Conservation (phyloP, 805 yeast species). For the Candida ovalis region DNA sequence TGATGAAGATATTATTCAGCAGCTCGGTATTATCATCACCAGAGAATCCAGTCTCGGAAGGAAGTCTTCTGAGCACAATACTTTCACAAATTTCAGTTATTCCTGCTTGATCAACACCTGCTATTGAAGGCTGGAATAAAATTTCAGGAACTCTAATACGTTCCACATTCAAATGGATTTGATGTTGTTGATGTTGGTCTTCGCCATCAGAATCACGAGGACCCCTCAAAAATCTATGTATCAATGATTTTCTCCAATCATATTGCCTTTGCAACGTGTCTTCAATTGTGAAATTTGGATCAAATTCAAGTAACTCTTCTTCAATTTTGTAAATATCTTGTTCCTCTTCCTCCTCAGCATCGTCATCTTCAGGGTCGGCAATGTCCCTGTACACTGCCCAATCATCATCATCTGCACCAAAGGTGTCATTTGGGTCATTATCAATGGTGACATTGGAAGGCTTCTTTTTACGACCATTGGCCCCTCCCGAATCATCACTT, state of each 20-base stretch:
- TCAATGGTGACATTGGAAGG: conserved; percentile 66
- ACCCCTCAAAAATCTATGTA: conserved; percentile 87
- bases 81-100: conserved; percentile 73
- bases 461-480: conserved; percentile 37
- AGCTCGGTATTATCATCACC: conserved; percentile 49
- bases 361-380: conserved; percentile 71
- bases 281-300: conserved; percentile 81
- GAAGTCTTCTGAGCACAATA: conserved; percentile 56
- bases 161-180: conserved; percentile 86
- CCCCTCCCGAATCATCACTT: conserved; percentile 42
- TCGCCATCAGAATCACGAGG: conserved; percentile 83
- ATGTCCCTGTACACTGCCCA: conserved; percentile 90
- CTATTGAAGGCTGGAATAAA: conserved; percentile 86
- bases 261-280: conserved; percentile 77
- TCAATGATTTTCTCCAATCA: conserved; percentile 77
- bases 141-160: conserved; percentile 91
- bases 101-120: conserved; percentile 96
- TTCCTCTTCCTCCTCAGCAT: conserved; percentile 72
- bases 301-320: conserved; percentile 71
- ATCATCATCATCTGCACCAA: conserved; percentile 94
- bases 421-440: conserved; percentile 88
- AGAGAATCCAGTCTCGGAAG: conserved; percentile 45
- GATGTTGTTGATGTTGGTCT: conserved; percentile 81
- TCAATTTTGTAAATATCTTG: conserved; percentile 60
- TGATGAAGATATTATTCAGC: conserved; percentile 66